Evolutionary conservation across 192 early-diverging fungal species (phyloP).

Genomic region (Irineochytrium annulatum): DNA sequence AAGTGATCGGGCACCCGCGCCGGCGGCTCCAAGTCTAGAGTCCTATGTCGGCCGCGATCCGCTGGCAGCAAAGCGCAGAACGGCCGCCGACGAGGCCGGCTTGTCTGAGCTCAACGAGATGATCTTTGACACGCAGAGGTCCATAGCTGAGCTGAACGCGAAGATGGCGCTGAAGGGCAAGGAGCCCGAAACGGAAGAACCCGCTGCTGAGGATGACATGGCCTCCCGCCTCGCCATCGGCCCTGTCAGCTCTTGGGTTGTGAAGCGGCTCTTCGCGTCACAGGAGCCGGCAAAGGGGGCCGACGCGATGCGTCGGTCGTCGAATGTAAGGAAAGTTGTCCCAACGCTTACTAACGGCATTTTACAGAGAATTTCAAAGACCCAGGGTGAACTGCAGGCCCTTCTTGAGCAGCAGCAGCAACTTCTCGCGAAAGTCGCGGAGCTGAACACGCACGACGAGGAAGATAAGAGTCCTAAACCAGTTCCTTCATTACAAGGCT

Average conservation of each 20-base stretch:
- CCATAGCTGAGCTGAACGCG: neutral
- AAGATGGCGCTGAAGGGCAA: neutral
- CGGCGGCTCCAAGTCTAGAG: neutral
- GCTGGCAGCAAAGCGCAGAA: constrained; percentile 19
- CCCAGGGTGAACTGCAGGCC: constrained; percentile 19
- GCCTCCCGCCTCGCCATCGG: neutral
- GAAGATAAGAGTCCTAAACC: too few relatives aligned
- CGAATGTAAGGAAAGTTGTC: too few relatives aligned
- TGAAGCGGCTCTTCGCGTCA: neutral
- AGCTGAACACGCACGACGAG: too few relatives aligned
- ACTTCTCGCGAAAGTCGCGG: neutral
- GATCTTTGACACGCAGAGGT: neutral
- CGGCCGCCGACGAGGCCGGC: neutral
- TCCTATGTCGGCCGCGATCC: constrained; percentile 18
- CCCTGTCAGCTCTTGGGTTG: neutral
- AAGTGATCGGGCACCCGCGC: neutral
- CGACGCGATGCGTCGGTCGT: too few relatives aligned
- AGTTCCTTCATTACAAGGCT: too few relatives aligned
- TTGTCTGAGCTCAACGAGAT: neutral
- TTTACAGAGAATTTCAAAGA: constrained; percentile 10
- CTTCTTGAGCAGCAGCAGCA: constrained; percentile 20
- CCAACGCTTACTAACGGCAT: neutral
- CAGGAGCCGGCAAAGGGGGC: too few relatives aligned
- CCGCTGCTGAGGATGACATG: neutral
- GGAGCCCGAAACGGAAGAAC: neutral